These are phyloP conservation scores for Capronia americana DNA, from an alignment of 2,329 filamentous ascomycete species.

Conservation along the genomic window DNA sequence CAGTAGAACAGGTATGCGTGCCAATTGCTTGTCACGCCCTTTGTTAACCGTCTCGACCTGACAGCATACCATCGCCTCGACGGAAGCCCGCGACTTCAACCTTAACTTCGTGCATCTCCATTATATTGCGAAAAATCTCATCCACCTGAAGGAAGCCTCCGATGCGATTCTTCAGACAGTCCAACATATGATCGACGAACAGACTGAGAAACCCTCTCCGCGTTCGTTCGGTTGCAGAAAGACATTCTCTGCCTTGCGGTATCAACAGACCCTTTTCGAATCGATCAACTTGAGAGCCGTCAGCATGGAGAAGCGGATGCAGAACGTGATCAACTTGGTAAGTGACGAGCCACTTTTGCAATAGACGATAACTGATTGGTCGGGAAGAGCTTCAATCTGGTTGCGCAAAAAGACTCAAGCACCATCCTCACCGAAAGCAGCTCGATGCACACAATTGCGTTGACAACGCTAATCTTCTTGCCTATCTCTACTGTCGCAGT, in stretches of 20 bases:
- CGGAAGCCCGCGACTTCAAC: constrained; percentile 7
- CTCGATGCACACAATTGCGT: constrained; percentile 55
- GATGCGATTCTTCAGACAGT: constrained; percentile 43
- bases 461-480: constrained; percentile 54
- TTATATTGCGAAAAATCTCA: constrained; percentile 49
- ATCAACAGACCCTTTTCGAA: constrained; percentile 44
- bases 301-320: constrained; percentile 47
- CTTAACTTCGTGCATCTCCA: constrained; percentile 44
- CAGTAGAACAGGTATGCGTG: constrained; percentile 10
- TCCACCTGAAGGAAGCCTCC: constrained; percentile 47
- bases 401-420: constrained; percentile 48
- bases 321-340: constrained; percentile 48
- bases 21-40: not conserved
- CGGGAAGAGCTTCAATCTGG: constrained; percentile 47
- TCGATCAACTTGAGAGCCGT: constrained; percentile 45
- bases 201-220: constrained; percentile 17
- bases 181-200: constrained; percentile 40
- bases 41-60: not conserved
- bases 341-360: constrained; percentile 14
- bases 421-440: constrained; percentile 48
- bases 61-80: constrained; percentile 10
- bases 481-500: constrained; percentile 43
- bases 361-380: not conserved
- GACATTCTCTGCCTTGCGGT: constrained; percentile 37
- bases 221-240: constrained; percentile 8